A percentile compares a stretch with the other conserved stretches of the same genome.
These are phyloP conservation scores for Russula abietina DNA, from an alignment of 768 basidiomycete species.

Conservation along the genomic window DNA sequence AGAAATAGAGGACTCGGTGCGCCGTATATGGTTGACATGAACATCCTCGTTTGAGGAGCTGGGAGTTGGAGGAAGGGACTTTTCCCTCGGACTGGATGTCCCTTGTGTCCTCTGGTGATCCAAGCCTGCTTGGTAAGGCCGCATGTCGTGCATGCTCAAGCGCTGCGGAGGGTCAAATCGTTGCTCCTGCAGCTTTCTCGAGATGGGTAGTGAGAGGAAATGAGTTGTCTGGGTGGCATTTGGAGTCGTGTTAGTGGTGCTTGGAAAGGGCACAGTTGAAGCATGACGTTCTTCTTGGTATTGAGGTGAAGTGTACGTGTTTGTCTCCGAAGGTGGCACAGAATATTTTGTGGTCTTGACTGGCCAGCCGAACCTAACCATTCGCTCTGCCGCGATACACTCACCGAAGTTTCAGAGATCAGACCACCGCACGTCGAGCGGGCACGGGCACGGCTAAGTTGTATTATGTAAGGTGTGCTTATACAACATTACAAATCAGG, in stretches of 20 bases:
- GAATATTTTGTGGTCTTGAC: slow-evolving; percentile 11
- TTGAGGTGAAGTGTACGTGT: slow-evolving; percentile 2
- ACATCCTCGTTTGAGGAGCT: slow-evolving; percentile 23
- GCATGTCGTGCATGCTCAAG: slow-evolving; percentile 29
- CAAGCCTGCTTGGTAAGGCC: slow-evolving; percentile 28
- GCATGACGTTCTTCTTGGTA: slow-evolving; percentile 12
- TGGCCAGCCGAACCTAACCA: slow-evolving; percentile 22
- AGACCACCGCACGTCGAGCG: not conserved
- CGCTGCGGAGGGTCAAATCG: slow-evolving; percentile 29
- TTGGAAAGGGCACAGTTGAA: slow-evolving; percentile 8
- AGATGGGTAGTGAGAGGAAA: slow-evolving; percentile 62
- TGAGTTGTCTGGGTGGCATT: slow-evolving; percentile 40
- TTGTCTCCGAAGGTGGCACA: slow-evolving; percentile 5
- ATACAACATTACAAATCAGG: not conserved
- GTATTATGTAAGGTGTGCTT: slow-evolving; percentile 11
- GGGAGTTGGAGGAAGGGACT: slow-evolving; percentile 34
- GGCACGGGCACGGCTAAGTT: not conserved
- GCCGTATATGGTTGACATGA: slow-evolving; percentile 6
- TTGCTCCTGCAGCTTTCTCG: slow-evolving; percentile 48
- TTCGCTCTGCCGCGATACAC: slow-evolving; percentile 7
- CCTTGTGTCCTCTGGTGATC: slow-evolving; percentile 1
- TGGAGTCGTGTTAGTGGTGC: slow-evolving; percentile 39
- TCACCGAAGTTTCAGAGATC: not conserved
- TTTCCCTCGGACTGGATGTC: slow-evolving; percentile 23
- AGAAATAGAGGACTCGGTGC: not conserved